Conservation (phyloP, 257 asterid species). For the Solanum etuberosum region DNA sequence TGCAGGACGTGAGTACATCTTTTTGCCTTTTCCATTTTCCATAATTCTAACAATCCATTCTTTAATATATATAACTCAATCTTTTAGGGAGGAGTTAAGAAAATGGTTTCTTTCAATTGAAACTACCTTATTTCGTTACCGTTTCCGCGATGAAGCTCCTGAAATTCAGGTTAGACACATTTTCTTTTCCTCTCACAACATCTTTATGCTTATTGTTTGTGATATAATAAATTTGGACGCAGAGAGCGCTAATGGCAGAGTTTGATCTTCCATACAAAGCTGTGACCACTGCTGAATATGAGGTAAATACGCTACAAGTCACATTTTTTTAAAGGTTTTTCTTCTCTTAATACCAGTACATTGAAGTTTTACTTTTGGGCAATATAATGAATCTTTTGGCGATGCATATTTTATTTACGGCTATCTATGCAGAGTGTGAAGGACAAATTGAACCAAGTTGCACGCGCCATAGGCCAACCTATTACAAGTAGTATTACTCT, state of each 20-base stretch:
- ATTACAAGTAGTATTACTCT: conserved; percentile 34
- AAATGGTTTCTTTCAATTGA: conserved; percentile 92
- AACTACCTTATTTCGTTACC: conserved; percentile 74
- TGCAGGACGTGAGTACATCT: conserved; percentile 67
- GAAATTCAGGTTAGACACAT: conserved; percentile 56
- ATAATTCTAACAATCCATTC: not conserved
- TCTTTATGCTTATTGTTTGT: not conserved
- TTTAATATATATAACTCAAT: not conserved
- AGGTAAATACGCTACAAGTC: conserved; percentile 30
- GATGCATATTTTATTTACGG: too few species aligned
- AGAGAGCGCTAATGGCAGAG: conserved; percentile 66
- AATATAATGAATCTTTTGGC: not conserved
- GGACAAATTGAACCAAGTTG: conserved; percentile 71
- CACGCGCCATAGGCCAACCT: conserved; percentile 45
- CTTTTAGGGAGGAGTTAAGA: conserved; percentile 68
- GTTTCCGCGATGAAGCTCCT: conserved; percentile 40
- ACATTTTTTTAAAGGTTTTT: not conserved
- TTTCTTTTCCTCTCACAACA: not conserved
- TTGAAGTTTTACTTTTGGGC: not conserved
- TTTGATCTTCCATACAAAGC: conserved; percentile 81
- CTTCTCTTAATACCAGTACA: not conserved
- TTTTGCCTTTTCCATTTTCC: not conserved
- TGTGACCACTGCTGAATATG: conserved; percentile 67
- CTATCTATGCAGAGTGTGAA: conserved; percentile 51
- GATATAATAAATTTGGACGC: not conserved